Evolutionary conservation across 306 rosid genomes (phyloP).

Genomic region (Pueraria montana): DNA sequence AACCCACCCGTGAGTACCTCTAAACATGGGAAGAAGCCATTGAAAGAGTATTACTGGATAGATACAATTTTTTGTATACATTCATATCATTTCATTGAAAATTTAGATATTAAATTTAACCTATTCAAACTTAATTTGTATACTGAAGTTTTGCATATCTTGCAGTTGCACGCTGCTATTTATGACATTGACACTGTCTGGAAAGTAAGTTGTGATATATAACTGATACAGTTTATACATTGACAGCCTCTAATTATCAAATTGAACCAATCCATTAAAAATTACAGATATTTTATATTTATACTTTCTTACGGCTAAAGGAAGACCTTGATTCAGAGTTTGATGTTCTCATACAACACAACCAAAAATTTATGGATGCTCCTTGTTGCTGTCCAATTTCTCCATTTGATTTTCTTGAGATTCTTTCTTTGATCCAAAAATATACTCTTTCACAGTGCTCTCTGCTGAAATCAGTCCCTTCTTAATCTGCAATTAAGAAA

Average conservation of each 20-base stretch:
- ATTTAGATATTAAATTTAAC: too few relatives aligned
- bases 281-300: background rate
- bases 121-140: too few relatives aligned
- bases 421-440: slow-evolving; percentile 65
- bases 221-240: too few relatives aligned
- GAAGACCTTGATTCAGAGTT: slow-evolving; percentile 26
- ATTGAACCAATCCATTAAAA: background rate
- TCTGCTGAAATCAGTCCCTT: slow-evolving; percentile 62
- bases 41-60: too few relatives aligned
- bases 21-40: too few relatives aligned
- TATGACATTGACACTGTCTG: too few relatives aligned
- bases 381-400: slow-evolving; percentile 55
- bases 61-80: too few relatives aligned
- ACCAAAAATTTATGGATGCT: slow-evolving; percentile 45
- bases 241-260: background rate
- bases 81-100: too few relatives aligned
- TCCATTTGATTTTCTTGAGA: slow-evolving; percentile 52
- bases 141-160: too few relatives aligned
- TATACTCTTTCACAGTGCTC: slow-evolving; percentile 59
- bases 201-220: too few relatives aligned
- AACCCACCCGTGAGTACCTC: too few relatives aligned
- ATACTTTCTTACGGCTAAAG: slow-evolving; percentile 10
- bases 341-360: slow-evolving; percentile 36
- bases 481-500: slow-evolving; percentile 62
- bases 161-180: too few relatives aligned